These are phyloP conservation scores for Tulasnella sp. DNA, from an alignment of 768 basidiomycete species.

Conservation along the genomic window DNA sequence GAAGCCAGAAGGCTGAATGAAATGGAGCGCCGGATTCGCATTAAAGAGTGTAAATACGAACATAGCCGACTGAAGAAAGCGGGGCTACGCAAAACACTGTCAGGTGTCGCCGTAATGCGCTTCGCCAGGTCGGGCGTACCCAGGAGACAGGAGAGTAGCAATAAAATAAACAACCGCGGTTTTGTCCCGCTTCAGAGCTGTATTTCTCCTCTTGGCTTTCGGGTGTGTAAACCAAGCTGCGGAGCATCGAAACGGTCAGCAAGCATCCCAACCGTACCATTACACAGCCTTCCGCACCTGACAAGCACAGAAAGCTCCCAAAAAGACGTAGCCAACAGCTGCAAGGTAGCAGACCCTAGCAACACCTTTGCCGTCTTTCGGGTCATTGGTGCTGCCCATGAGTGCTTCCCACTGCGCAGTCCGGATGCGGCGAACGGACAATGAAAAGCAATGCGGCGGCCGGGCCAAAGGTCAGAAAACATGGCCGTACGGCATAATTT, in stretches of 20 bases:
- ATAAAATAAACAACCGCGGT: not conserved
- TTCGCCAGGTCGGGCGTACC: not conserved
- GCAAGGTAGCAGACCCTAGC: conserved; percentile 39
- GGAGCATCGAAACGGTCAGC: not conserved
- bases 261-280: not conserved
- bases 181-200: not conserved
- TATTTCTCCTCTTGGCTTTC: conserved; percentile 23
- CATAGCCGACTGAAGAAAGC: not conserved
- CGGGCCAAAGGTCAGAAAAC: not conserved
- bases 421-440: too few relatives aligned
- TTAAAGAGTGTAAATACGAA: not conserved
- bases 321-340: conserved; percentile 39
- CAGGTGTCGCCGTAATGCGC: not conserved
- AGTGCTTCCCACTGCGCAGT: conserved; percentile 37
- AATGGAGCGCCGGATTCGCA: not conserved
- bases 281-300: conserved; percentile 34
- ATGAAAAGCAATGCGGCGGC: not conserved
- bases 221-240: conserved; percentile 10
- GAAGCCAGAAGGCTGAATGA: not conserved
- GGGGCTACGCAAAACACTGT: not conserved
- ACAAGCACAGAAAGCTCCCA: conserved; percentile 39
- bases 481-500: not conserved
- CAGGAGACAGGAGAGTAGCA: not conserved
- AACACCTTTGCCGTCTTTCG: conserved; percentile 38
- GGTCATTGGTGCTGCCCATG: conserved; percentile 39